A percentile compares a stretch with the other conserved stretches of the same genome.
Conservation (phyloP, 2,329 filamentous ascomycete genomes). For the Calonectria naviculata region DNA sequence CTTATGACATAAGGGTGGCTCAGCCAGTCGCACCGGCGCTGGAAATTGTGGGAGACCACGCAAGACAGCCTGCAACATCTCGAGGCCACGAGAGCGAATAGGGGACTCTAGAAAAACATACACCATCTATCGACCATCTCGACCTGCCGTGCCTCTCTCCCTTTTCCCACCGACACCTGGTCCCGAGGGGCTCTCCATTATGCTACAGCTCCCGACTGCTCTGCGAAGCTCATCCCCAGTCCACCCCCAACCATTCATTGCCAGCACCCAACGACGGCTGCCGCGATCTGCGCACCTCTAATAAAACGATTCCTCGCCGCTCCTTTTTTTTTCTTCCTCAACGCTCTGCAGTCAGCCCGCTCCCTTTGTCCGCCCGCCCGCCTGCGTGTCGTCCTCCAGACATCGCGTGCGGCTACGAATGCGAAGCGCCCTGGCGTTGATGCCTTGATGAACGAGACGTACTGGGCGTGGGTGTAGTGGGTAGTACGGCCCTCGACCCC, state of each 20-base stretch:
- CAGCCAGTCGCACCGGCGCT: constrained; percentile 35
- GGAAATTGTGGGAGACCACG: constrained; percentile 45
- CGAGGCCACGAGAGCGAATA: constrained; percentile 42
- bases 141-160: constrained; percentile 13
- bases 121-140: constrained; percentile 26
- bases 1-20: constrained; percentile 46
- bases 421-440: constrained; percentile 34
- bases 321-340: constrained; percentile 1
- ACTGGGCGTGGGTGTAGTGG: constrained; percentile 50
- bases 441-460: constrained; percentile 42
- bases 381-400: constrained; percentile 17
- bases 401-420: constrained; percentile 15
- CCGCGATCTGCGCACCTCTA: constrained; percentile 23
- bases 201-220: constrained; percentile 32
- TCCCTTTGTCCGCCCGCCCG: not conserved
- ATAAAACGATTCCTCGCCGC: constrained; percentile 4
- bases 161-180: constrained; percentile 16
- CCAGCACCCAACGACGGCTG: constrained; percentile 36
- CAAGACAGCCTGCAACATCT: constrained; percentile 42
- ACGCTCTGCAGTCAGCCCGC: not conserved
- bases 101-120: constrained; percentile 35
- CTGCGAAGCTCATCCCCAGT: constrained; percentile 28
- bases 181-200: constrained; percentile 24
- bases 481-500: constrained; percentile 45
- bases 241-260: constrained; percentile 38